Conservation (phyloP, 805 yeast species). For the Saccharomyces eubayanus region DNA sequence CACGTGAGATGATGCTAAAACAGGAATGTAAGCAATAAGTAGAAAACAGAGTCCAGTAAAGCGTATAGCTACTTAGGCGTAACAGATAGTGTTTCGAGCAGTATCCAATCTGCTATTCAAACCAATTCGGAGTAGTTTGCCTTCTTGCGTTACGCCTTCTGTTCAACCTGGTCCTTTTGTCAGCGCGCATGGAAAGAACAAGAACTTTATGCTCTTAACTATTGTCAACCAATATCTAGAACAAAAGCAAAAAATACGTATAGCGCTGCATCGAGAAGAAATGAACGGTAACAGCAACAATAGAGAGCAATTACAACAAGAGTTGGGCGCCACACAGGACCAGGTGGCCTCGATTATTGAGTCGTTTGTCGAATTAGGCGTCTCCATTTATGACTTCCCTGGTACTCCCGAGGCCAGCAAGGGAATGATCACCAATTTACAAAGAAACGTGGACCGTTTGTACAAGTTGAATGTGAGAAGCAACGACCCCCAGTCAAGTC, state of each 20-base stretch:
- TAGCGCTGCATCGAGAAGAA: background rate
- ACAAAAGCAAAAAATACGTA: background rate
- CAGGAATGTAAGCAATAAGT: background rate
- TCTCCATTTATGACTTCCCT: conserved; percentile 86
- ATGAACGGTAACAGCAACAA: background rate
- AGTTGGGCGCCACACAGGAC: conserved; percentile 24
- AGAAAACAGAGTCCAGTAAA: background rate
- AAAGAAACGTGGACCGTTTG: conserved; percentile 37
- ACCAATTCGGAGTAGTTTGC: background rate
- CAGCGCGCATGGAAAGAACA: background rate
- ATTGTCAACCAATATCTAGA: background rate
- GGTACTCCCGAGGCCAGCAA: conserved; percentile 75
- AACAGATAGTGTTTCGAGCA: background rate
- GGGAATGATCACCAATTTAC: conserved; percentile 36
- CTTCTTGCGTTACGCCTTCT: background rate
- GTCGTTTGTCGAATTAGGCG: conserved; percentile 81
- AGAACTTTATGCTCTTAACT: background rate
- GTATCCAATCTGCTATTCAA: background rate
- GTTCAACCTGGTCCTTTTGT: background rate
- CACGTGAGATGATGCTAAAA: background rate
- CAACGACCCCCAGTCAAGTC: conserved; percentile 26
- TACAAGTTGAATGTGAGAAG: conserved; percentile 26
- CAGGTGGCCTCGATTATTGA: conserved; percentile 52
- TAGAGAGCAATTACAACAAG: conserved; percentile 16
- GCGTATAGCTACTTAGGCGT: background rate